These are phyloP conservation scores for Ziziphus jujuba DNA, from an alignment of 306 rosid genomes.

Conservation along the genomic window DNA sequence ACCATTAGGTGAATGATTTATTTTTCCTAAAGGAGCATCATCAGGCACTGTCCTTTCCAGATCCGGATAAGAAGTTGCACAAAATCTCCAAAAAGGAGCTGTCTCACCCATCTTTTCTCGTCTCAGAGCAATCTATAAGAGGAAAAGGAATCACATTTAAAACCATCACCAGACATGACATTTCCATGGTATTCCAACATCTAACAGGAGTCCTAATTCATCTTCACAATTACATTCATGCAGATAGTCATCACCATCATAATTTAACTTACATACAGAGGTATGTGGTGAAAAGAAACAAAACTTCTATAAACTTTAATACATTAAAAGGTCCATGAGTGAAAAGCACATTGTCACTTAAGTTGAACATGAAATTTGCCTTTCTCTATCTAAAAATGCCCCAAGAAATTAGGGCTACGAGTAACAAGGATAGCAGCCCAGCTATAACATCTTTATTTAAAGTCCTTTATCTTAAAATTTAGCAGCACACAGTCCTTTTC, in stretches of 20 bases:
- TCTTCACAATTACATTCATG: background rate
- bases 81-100: conserved; percentile 70
- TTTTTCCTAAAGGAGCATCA: conserved; percentile 23
- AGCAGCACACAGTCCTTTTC: background rate
- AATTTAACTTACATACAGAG: background rate
- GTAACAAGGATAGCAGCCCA: too few relatives aligned
- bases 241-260: conserved; percentile 3
- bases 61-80: conserved; percentile 61
- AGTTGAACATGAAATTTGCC: background rate
- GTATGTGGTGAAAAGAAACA: too few relatives aligned
- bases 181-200: background rate
- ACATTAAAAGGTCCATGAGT: too few relatives aligned
- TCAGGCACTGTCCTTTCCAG: conserved; percentile 35
- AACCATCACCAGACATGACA: conserved; percentile 4
- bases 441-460: too few relatives aligned
- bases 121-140: conserved; percentile 51
- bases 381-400: background rate
- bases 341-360: too few relatives aligned
- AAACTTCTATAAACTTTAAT: too few relatives aligned
- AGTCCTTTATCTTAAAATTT: background rate
- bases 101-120: conserved; percentile 59
- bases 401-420: too few relatives aligned
- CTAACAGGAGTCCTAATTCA: background rate
- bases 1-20: conserved; percentile 24
- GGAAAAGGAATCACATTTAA: conserved; percentile 4